Conservation (phyloP, 2,329 filamentous ascomycete genomes). For the Penicillium digitatum region DNA sequence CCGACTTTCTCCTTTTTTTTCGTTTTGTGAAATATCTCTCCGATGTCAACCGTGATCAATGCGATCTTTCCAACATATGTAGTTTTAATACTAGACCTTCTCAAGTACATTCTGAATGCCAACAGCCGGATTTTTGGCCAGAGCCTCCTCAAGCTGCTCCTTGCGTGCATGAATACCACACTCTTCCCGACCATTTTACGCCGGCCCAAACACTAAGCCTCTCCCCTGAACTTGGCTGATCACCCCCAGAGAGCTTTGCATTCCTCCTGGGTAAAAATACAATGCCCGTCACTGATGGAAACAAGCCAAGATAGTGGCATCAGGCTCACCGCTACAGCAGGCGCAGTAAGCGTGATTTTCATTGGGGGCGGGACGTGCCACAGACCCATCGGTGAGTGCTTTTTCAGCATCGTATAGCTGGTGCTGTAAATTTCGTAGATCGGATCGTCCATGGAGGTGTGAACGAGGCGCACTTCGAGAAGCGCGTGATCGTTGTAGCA, state of each 20-base stretch:
- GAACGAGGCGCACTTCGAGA: slow-evolving; percentile 15
- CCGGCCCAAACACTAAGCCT: neutral
- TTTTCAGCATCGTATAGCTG: neutral
- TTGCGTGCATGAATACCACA: neutral
- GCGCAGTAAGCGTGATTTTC: slow-evolving; percentile 8
- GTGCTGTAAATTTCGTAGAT: slow-evolving; percentile 15
- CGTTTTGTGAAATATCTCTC: neutral
- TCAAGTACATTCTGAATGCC: neutral
- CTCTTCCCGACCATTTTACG: neutral
- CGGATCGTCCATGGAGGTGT: slow-evolving; percentile 11
- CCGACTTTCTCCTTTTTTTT: neutral
- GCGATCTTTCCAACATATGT: neutral
- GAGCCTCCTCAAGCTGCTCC: slow-evolving; percentile 14
- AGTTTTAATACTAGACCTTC: neutral
- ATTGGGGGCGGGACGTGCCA: neutral
- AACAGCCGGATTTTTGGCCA: neutral
- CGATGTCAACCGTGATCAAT: neutral
- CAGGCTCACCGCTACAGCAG: slow-evolving; percentile 20
- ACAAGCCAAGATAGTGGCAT: slow-evolving; percentile 14
- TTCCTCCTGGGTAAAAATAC: slow-evolving; percentile 16
- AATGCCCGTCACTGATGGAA: slow-evolving; percentile 15
- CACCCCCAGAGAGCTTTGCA: slow-evolving; percentile 15
- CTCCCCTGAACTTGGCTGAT: slow-evolving; percentile 2
- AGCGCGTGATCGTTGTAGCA: slow-evolving; percentile 18
- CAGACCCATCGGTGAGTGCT: slow-evolving; percentile 5